These are phyloP conservation scores for Mycosarcoma mackinlayi DNA, from an alignment of 1,284 basidiomycete species.

Conservation along the genomic window DNA sequence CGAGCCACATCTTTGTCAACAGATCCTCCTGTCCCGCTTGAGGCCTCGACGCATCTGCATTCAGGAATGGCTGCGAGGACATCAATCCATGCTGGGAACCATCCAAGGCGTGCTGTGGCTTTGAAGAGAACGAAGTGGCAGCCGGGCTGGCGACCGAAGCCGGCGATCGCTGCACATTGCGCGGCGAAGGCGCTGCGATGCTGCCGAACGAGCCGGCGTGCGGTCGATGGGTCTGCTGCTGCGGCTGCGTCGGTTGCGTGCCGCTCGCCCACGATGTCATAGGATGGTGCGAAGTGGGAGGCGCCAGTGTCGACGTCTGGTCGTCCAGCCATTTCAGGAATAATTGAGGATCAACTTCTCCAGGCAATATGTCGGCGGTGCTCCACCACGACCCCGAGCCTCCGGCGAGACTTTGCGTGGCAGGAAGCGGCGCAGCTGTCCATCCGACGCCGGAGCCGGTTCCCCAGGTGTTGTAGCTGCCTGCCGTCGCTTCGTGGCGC, in stretches of 20 bases:
- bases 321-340: slow-evolving; percentile 52
- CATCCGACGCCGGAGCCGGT: slow-evolving; percentile 5
- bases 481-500: background rate
- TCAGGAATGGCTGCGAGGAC: slow-evolving; percentile 5
- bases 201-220: slow-evolving; percentile 17
- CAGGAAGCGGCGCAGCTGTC: slow-evolving; percentile 6
- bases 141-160: slow-evolving; percentile 19
- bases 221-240: slow-evolving; percentile 4
- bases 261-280: slow-evolving; percentile 39
- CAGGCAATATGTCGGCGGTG: slow-evolving; percentile 40
- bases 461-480: background rate
- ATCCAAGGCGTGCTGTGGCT: background rate
- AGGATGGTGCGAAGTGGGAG: slow-evolving; percentile 41
- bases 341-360: slow-evolving; percentile 49
- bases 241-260: background rate
- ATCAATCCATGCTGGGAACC: background rate
- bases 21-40: slow-evolving; percentile 32
- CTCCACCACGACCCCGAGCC: slow-evolving; percentile 46
- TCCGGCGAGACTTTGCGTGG: slow-evolving; percentile 18
- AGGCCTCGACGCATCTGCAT: slow-evolving; percentile 1
- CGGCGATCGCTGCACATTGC: slow-evolving; percentile 10
- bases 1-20: slow-evolving; percentile 48
- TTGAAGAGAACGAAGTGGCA: slow-evolving; percentile 5
- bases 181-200: slow-evolving; percentile 7
- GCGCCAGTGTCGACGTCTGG: slow-evolving; percentile 40